Conservation (phyloP, 2,329 filamentous ascomycete species). For the Metarhizium robertsii region DNA sequence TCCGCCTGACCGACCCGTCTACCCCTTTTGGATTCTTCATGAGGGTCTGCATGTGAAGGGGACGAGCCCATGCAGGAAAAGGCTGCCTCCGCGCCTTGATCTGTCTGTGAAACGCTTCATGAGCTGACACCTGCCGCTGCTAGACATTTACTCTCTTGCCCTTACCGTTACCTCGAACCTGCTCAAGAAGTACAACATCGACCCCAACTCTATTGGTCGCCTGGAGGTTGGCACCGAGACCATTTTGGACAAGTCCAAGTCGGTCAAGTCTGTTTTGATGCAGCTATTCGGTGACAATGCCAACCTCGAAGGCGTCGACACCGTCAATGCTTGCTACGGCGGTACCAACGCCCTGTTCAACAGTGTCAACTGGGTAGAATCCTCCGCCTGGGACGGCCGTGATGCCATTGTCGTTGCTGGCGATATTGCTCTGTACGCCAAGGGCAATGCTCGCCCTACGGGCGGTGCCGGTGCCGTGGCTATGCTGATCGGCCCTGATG, state of each 20-base stretch:
- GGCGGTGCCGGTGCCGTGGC: slow-evolving; percentile 73
- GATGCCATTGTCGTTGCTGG: slow-evolving; percentile 72
- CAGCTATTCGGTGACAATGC: slow-evolving; percentile 77
- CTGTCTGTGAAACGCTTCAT: background rate
- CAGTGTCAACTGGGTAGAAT: slow-evolving; percentile 77
- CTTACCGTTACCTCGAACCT: slow-evolving; percentile 71
- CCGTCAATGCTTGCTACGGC: slow-evolving; percentile 78
- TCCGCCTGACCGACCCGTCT: slow-evolving; percentile 6
- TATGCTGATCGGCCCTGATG: slow-evolving; percentile 69
- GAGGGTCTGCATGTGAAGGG: background rate
- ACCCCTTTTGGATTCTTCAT: background rate
- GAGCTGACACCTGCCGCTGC: slow-evolving; percentile 2
- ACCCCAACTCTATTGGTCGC: slow-evolving; percentile 67
- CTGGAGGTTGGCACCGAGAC: slow-evolving; percentile 83
- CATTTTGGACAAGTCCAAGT: slow-evolving; percentile 82
- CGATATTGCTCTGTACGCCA: slow-evolving; percentile 79
- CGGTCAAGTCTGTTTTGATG: slow-evolving; percentile 82
- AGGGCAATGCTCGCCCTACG: slow-evolving; percentile 72
- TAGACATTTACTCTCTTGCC: slow-evolving; percentile 82
- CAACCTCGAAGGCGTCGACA: slow-evolving; percentile 77
- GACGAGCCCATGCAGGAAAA: background rate
- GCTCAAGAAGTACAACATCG: slow-evolving; percentile 74
- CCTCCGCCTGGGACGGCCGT: slow-evolving; percentile 76
- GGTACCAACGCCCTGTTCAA: slow-evolving; percentile 81
- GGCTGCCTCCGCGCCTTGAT: background rate